Conservation (phyloP, 2,329 filamentous ascomycete species). For the Chaetoscypha palmicola region DNA sequence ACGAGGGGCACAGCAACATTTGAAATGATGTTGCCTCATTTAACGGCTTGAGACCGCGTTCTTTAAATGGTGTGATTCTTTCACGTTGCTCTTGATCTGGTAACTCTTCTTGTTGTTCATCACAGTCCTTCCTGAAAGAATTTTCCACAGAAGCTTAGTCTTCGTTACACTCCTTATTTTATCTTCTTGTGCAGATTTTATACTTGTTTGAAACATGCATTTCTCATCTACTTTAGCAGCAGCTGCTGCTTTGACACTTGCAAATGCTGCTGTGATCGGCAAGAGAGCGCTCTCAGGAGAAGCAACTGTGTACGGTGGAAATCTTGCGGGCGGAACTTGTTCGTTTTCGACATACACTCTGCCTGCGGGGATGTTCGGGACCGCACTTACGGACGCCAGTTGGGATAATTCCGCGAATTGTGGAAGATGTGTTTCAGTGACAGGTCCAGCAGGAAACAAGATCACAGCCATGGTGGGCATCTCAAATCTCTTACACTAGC, state of each 20-base stretch:
- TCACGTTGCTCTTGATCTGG: background rate
- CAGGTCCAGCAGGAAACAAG: slow-evolving; percentile 46
- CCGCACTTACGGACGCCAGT: slow-evolving; percentile 50
- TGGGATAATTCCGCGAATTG: slow-evolving; percentile 53
- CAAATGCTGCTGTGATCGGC: slow-evolving; percentile 22
- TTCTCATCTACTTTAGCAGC: slow-evolving; percentile 21
- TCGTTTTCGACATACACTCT: slow-evolving; percentile 57
- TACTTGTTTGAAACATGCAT: slow-evolving; percentile 18
- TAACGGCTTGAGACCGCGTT: too few species aligned
- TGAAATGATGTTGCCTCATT: too few species aligned
- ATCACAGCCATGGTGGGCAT: slow-evolving; percentile 57
- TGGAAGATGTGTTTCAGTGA: slow-evolving; percentile 55
- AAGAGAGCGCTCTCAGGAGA: slow-evolving; percentile 31
- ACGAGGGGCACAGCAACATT: too few species aligned
- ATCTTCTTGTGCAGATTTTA: slow-evolving; percentile 11
- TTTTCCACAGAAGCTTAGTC: slow-evolving; percentile 19
- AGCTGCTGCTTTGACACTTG: slow-evolving; percentile 20
- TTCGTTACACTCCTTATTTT: slow-evolving; percentile 23
- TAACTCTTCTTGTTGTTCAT: background rate
- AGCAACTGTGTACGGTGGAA: slow-evolving; percentile 49
- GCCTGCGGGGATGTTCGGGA: slow-evolving; percentile 51
- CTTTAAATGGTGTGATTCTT: too few species aligned
- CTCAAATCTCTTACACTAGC: slow-evolving; percentile 1
- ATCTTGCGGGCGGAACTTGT: slow-evolving; percentile 53
- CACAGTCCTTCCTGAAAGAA: background rate